phyloP scores from a whole-genome alignment of 2,329 filamentous ascomycete genomes.

The Apiospora marii region DNA sequence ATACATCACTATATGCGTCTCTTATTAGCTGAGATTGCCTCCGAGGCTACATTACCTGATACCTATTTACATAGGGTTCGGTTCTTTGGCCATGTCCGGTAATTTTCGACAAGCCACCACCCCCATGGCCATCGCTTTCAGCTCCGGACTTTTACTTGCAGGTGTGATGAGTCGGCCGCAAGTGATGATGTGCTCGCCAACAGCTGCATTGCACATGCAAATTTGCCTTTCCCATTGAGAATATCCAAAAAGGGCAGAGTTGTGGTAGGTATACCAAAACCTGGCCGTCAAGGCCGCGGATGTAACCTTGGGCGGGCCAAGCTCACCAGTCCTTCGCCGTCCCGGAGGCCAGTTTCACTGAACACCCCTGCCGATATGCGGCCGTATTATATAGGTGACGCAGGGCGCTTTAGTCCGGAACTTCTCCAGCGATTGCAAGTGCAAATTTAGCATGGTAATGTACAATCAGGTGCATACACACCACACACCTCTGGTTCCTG shows the following conservation, averaged over 20 bases:
- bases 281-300: not conserved
- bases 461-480: not conserved
- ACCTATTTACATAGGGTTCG: not conserved
- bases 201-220: not conserved
- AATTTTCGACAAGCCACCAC: not conserved
- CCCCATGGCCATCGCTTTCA: not conserved
- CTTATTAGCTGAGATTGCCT: not conserved
- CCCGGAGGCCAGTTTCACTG: not conserved
- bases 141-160: not conserved
- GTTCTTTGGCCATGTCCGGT: not conserved
- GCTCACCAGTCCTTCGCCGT: not conserved
- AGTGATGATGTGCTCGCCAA: not conserved
- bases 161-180: not conserved
- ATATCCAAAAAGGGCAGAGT: too few species aligned
- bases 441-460: not conserved
- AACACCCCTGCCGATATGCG: conserved; percentile 3
- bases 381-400: not conserved
- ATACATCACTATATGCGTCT: not conserved
- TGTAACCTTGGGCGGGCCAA: not conserved
- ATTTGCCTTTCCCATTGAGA: not conserved
- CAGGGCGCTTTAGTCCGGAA: not conserved
- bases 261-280: not conserved
- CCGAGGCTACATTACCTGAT: not conserved
- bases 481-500: not conserved
- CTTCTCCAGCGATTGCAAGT: not conserved